Percentiles rank a stretch among this genome's conserved stretches.
Conservation (phyloP, 768 basidiomycete genomes). For the Amanita pallidorosea region DNA sequence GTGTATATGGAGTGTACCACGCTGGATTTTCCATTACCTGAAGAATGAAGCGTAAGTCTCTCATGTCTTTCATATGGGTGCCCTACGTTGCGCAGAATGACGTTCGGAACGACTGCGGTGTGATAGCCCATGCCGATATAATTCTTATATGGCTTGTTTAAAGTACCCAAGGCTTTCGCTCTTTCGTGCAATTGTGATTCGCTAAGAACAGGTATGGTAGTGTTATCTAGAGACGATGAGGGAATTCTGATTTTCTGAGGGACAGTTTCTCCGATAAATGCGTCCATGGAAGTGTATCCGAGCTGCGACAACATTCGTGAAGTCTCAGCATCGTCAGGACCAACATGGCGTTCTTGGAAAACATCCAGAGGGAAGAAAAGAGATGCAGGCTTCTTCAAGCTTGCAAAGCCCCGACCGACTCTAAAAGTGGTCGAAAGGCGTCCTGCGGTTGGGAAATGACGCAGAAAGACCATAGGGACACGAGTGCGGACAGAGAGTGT, state of each 20-base stretch:
- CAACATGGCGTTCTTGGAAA: conserved; percentile 86
- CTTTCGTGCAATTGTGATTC: conserved; percentile 75
- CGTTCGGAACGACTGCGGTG: conserved; percentile 88
- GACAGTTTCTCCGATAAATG: conserved; percentile 75
- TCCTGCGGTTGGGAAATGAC: conserved; percentile 10
- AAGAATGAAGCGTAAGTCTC: not conserved
- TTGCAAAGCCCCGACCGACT: conserved; percentile 38
- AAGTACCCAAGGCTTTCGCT: conserved; percentile 64
- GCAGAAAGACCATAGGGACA: conserved; percentile 15
- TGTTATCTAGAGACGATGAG: conserved; percentile 46
- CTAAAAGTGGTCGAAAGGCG: conserved; percentile 11
- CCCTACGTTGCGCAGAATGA: conserved; percentile 81
- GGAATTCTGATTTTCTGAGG: conserved; percentile 73
- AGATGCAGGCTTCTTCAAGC: conserved; percentile 45
- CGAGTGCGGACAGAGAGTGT: conserved; percentile 17
- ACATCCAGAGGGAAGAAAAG: conserved; percentile 84
- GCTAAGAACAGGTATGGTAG: conserved; percentile 64
- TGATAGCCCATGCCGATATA: conserved; percentile 99
- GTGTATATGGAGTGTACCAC: conserved; percentile 97
- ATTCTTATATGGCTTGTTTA: conserved; percentile 79
- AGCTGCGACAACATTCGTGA: conserved; percentile 72
- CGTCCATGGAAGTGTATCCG: conserved; percentile 83
- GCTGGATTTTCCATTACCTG: conserved; percentile 91
- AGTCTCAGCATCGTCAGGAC: conserved; percentile 78
- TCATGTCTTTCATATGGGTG: not conserved